Percentiles rank a stretch among this genome's conserved stretches.
Conservation (phyloP, 768 basidiomycete species). For the Collybiopsis luxurians region DNA sequence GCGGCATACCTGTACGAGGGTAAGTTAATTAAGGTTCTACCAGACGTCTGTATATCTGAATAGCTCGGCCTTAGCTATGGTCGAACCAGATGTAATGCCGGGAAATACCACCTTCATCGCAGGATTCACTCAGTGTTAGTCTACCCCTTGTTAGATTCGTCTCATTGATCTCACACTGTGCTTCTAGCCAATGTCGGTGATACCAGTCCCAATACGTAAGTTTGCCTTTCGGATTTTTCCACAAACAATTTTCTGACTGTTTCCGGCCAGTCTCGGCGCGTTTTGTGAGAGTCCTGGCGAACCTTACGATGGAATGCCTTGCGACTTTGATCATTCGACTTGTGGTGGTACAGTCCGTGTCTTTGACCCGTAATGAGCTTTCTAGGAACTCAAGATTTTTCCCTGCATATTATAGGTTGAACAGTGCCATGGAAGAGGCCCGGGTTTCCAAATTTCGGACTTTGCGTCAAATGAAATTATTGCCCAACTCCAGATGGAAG, state of each 20-base stretch:
- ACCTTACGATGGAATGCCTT: slow-evolving; percentile 60
- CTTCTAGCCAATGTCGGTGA: slow-evolving; percentile 73
- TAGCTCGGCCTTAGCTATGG: slow-evolving; percentile 39
- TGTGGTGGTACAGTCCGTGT: slow-evolving; percentile 67
- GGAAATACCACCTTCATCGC: slow-evolving; percentile 72
- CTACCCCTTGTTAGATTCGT: neutral
- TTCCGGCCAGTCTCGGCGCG: slow-evolving; percentile 51
- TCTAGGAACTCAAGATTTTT: slow-evolving; percentile 8
- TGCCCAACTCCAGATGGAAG: slow-evolving; percentile 66
- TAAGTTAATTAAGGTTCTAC: slow-evolving; percentile 22
- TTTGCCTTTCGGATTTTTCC: slow-evolving; percentile 12
- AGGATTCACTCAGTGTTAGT: slow-evolving; percentile 70
- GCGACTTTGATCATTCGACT: slow-evolving; percentile 71
- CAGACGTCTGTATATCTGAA: neutral
- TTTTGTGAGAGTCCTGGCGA: slow-evolving; percentile 78
- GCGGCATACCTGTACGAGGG: slow-evolving; percentile 78
- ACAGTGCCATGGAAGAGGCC: slow-evolving; percentile 42
- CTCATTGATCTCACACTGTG: neutral
- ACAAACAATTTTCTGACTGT: neutral
- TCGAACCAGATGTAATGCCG: slow-evolving; percentile 64
- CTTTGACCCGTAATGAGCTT: slow-evolving; percentile 65
- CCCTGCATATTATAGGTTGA: neutral
- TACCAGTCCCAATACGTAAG: slow-evolving; percentile 77
- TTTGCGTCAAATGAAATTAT: slow-evolving; percentile 77
- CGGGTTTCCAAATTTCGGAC: slow-evolving; percentile 72